phyloP scores from a whole-genome alignment of 805 yeast species.

The Nakazawaea anatomiae region DNA sequence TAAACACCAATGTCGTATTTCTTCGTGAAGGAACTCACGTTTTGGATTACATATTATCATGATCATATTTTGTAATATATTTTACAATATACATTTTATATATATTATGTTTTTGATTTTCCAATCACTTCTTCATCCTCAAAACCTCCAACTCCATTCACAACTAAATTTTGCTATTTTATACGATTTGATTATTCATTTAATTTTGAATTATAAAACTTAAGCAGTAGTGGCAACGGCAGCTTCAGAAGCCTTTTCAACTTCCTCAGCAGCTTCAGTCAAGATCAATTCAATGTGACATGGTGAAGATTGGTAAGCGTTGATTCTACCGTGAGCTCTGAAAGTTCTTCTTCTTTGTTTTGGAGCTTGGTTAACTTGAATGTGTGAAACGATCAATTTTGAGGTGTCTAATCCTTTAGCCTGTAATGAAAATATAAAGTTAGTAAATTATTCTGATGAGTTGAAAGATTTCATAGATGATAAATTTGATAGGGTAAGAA shows the following conservation, averaged over 20 bases:
- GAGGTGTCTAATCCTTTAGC: constrained; percentile 97
- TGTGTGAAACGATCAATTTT: constrained; percentile 92
- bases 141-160: background rate
- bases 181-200: no score
- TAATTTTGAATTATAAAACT: background rate
- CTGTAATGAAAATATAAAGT: constrained; percentile 20
- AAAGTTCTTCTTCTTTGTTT: constrained; percentile 99
- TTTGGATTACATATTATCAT: background rate
- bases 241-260: constrained; percentile 83
- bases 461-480: background rate
- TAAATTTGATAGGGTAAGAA: background rate
- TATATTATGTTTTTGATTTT: background rate
- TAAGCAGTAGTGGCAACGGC: constrained; percentile 8
- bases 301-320: constrained; percentile 98
- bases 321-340: constrained; percentile 99
- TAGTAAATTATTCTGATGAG: background rate
- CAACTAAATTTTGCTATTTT: background rate
- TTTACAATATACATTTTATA: background rate
- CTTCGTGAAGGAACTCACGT: no score
- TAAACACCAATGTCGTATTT: background rate
- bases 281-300: constrained; percentile 97
- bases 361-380: constrained; percentile 99
- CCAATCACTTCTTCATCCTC: background rate
- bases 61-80: background rate
- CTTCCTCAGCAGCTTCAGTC: constrained; percentile 91